These are phyloP conservation scores for Magnusiomyces suaveolens DNA, from an alignment of 1,139 yeast species.

Conservation along the genomic window DNA sequence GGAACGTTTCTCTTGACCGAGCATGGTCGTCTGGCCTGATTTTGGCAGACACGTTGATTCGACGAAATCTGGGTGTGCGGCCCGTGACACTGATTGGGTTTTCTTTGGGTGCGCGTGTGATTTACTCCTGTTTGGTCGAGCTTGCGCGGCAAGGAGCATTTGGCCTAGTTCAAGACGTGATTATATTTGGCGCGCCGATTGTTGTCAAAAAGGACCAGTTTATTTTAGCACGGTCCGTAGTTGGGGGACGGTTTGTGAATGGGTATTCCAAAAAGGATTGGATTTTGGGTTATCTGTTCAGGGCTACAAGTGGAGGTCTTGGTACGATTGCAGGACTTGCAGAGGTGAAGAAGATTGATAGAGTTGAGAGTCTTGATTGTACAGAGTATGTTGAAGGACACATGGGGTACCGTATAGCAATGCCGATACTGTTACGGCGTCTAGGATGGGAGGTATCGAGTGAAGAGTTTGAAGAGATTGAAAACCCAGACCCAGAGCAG, in stretches of 20 bases:
- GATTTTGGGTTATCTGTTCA: constrained; percentile 87
- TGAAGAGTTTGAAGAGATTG: constrained; percentile 92
- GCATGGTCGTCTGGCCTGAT: constrained; percentile 96
- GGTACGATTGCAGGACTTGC: constrained; percentile 85
- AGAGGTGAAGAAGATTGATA: constrained; percentile 48
- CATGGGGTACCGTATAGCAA: constrained; percentile 89
- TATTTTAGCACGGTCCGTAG: constrained; percentile 72
- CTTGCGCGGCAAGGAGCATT: constrained; percentile 77
- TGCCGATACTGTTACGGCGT: constrained; percentile 64
- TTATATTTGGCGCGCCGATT: constrained; percentile 80
- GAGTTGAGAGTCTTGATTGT: constrained; percentile 77
- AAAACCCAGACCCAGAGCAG: constrained; percentile 89
- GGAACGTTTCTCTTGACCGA: constrained; percentile 93
- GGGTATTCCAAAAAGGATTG: constrained; percentile 92
- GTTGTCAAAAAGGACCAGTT: constrained; percentile 72
- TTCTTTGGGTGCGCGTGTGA: constrained; percentile 86
- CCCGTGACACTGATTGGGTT: constrained; percentile 92
- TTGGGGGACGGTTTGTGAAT: constrained; percentile 81
- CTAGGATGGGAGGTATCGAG: constrained; percentile 75
- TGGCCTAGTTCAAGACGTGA: constrained; percentile 85
- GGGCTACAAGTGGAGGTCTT: constrained; percentile 94
- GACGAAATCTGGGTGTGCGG: constrained; percentile 82
- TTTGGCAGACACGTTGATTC: constrained; percentile 79
- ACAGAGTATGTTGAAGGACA: constrained; percentile 88
- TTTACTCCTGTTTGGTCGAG: constrained; percentile 81